A percentile compares a stretch with the other conserved stretches of the same genome.
phyloP scores from a whole-genome alignment of 441 rosid genomes.

The Syzygium malaccense region DNA sequence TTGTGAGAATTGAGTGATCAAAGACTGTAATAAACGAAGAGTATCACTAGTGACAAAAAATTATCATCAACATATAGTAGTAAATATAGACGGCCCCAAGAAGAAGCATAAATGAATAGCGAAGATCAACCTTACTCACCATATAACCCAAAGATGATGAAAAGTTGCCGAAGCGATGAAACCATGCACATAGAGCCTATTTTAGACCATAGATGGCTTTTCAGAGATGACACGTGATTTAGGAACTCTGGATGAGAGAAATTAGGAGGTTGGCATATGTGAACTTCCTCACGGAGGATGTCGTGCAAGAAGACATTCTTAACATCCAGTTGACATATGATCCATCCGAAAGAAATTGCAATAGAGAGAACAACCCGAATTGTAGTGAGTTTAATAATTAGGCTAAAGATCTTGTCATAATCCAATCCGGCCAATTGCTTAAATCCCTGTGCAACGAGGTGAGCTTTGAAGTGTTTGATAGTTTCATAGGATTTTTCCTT shows the following conservation, averaged over 20 bases:
- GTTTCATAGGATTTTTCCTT: neutral
- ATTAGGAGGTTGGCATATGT: neutral
- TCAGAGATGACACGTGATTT: neutral
- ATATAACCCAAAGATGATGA: neutral
- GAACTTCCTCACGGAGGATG: neutral
- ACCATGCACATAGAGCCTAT: neutral
- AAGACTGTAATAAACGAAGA: neutral
- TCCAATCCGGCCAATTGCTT: neutral
- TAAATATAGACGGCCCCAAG: neutral
- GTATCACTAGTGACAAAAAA: neutral
- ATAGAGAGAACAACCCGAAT: neutral
- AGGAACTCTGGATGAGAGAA: neutral
- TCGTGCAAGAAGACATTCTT: neutral
- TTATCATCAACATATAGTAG: neutral
- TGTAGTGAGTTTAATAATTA: neutral
- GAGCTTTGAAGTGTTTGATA: neutral
- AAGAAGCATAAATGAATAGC: neutral
- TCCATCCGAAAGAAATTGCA: accelerated
- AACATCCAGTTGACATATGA: neutral
- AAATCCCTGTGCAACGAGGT: neutral
- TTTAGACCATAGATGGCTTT: neutral
- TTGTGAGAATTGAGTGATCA: neutral
- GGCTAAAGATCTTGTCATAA: neutral
- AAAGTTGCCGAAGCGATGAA: neutral
- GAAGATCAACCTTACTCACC: neutral